These are phyloP conservation scores for Dissophora globulifera DNA, from an alignment of 192 early-diverging fungal species.

Conservation along the genomic window DNA sequence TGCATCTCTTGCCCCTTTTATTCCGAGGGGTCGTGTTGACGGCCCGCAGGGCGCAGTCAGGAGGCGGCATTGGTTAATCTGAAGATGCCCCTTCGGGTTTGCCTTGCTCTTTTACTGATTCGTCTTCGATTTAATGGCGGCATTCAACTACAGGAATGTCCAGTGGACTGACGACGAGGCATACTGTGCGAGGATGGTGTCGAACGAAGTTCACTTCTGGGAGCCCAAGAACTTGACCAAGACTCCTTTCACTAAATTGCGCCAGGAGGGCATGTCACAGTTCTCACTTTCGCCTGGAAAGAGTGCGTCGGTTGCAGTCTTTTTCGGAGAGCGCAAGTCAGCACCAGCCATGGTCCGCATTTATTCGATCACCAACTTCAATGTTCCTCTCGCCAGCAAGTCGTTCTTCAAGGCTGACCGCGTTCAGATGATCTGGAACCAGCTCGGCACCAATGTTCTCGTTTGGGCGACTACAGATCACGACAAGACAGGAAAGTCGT, in stretches of 20 bases:
- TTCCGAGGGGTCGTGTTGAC: neutral
- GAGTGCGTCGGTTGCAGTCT: slow-evolving; percentile 84
- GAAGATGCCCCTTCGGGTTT: too few species aligned
- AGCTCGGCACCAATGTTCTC: slow-evolving; percentile 85
- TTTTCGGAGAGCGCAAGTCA: slow-evolving; percentile 88
- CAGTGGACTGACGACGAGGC: slow-evolving; percentile 95
- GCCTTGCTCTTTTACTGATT: neutral
- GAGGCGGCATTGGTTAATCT: neutral
- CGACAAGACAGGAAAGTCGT: slow-evolving; percentile 93
- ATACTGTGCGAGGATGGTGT: slow-evolving; percentile 86
- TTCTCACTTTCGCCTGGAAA: slow-evolving; percentile 94
- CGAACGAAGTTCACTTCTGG: slow-evolving; percentile 91
- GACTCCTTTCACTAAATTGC: slow-evolving; percentile 66
- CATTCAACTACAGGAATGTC: slow-evolving; percentile 71
- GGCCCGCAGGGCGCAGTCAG: slow-evolving; percentile 6
- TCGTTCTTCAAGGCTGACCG: slow-evolving; percentile 97
- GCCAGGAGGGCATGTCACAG: slow-evolving; percentile 78
- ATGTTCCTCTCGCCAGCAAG: slow-evolving; percentile 80
- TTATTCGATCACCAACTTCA: slow-evolving; percentile 83
- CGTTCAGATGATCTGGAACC: slow-evolving; percentile 94
- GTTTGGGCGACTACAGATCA: slow-evolving; percentile 96
- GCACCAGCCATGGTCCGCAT: slow-evolving; percentile 89
- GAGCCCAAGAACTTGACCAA: slow-evolving; percentile 69
- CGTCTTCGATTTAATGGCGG: neutral
- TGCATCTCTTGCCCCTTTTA: too few species aligned